phyloP scores from a whole-genome alignment of 139 green algal species.

The Limnomonas spitsbergensis region DNA sequence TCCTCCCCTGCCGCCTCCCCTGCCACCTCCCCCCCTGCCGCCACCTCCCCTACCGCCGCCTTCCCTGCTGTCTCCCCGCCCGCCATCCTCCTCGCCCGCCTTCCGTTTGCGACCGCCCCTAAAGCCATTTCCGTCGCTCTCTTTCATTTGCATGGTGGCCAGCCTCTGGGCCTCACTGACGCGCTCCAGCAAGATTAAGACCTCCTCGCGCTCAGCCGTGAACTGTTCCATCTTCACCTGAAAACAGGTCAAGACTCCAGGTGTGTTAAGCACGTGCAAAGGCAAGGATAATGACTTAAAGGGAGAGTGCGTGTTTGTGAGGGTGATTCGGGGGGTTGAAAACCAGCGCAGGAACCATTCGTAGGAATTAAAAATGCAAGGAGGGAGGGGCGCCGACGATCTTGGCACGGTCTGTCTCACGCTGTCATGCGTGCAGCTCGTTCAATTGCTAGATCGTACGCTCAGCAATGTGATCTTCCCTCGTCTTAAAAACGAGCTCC shows the following conservation, averaged over 20 bases:
- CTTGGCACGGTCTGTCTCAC: too few species aligned
- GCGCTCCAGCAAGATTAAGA: constrained; percentile 80
- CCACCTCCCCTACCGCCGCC: too few species aligned
- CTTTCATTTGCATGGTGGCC: constrained; percentile 79
- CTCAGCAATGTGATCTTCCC: too few species aligned
- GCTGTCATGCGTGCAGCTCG: too few species aligned
- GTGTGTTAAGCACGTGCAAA: neutral
- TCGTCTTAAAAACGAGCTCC: too few species aligned
- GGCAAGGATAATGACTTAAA: neutral
- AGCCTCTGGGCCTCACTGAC: constrained; percentile 80
- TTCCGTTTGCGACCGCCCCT: constrained; percentile 4
- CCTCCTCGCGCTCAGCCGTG: constrained; percentile 64
- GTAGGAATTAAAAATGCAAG: too few species aligned
- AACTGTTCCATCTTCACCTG: constrained; percentile 81
- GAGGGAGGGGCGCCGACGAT: too few species aligned
- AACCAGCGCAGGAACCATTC: neutral
- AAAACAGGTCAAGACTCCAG: too few species aligned
- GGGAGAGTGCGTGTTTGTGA: neutral
- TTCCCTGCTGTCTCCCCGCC: constrained; percentile 1
- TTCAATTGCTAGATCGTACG: too few species aligned
- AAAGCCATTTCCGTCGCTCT: constrained; percentile 41
- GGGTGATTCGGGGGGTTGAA: neutral
- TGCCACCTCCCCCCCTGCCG: too few species aligned
- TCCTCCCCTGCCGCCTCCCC: too few species aligned
- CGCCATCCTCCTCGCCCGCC: constrained; percentile 13